phyloP scores from a whole-genome alignment of 805 yeast genomes.

The Yarrowia divulgata region DNA sequence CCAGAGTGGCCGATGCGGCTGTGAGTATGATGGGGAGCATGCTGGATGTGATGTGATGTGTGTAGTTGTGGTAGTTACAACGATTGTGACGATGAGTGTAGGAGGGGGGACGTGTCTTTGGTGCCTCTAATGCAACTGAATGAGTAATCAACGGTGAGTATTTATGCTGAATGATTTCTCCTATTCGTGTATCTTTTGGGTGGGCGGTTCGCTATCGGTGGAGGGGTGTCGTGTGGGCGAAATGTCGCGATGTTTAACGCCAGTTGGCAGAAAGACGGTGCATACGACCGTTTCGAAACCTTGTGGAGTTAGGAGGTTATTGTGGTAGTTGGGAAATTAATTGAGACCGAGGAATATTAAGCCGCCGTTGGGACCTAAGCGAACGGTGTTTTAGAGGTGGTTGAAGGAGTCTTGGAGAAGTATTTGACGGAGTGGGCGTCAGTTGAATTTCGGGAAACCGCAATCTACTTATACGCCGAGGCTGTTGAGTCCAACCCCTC shows the following conservation, averaged over 20 bases:
- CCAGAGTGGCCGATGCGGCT: neutral
- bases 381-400: neutral
- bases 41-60: neutral
- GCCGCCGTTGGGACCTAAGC: neutral
- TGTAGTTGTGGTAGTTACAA: too few relatives aligned
- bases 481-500: too few relatives aligned
- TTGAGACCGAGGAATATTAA: neutral
- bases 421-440: too few relatives aligned
- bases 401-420: neutral
- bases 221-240: slow-evolving; percentile 2
- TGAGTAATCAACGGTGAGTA: neutral
- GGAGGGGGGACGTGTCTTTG: neutral
- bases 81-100: too few relatives aligned
- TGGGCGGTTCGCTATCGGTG: neutral
- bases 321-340: neutral
- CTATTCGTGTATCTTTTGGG: neutral
- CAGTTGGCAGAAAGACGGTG: neutral
- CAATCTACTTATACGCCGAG: too few relatives aligned
- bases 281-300: slow-evolving; percentile 6
- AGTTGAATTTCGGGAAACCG: too few relatives aligned
- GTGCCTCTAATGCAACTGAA: neutral
- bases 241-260: slow-evolving; percentile 3
- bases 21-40: slow-evolving; percentile 1
- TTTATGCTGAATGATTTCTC: neutral
- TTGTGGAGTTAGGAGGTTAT: neutral